Evolutionary conservation across 1,284 basidiomycete species (phyloP), one percentile per base, ranked within the genome.

Genomic region (Ceratobasidium sp.): DNA sequence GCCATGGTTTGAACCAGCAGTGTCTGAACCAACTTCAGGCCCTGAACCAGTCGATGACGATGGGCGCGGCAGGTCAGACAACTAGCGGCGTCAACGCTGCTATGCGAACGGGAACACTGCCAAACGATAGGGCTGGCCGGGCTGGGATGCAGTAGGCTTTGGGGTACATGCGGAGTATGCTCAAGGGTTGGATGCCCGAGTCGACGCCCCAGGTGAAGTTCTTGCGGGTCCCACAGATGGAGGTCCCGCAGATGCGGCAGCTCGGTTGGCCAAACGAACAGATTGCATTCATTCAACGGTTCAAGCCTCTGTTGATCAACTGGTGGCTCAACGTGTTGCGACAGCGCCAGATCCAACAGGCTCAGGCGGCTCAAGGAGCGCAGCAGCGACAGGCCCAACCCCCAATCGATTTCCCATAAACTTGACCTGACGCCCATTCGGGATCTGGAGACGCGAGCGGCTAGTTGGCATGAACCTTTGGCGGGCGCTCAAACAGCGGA

Each of bases 171-270:
- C 52, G 46, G 23, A 9, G 26, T 21, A 16, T 26, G 35, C 66
- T 69, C 66, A 69, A 69, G 66, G 66, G 57, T 54, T 69, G 66
- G 66, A 55, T 69, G 66, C 66, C 66, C 14, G 66, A 69, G 23
- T 4, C 46, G n/a, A 52, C 66, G 26, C 52, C 66, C 2, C 52
- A 69, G 23, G 54, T 52, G 26, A 69, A 69, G 52, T 41, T 69
- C 26, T 43, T 69, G 38, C 66, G 66, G 13, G 52, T 54, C 32
- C 8, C 66, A 1, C 50, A 58, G 28, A 69, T 69, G 66, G 66
- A 69, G 32, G 9, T 69, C 11, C 5, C 38, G 16, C 41, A 55
- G 66, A 69, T 69, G 66, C 66, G 46, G 28, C 66, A 54, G 23
- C 41, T 46, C n/a, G 54, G 66, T n/a, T 69, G 66, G 66, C 52